Conservation (phyloP, 1,284 basidiomycete species). For the Singerocomus rubriflavus region DNA sequence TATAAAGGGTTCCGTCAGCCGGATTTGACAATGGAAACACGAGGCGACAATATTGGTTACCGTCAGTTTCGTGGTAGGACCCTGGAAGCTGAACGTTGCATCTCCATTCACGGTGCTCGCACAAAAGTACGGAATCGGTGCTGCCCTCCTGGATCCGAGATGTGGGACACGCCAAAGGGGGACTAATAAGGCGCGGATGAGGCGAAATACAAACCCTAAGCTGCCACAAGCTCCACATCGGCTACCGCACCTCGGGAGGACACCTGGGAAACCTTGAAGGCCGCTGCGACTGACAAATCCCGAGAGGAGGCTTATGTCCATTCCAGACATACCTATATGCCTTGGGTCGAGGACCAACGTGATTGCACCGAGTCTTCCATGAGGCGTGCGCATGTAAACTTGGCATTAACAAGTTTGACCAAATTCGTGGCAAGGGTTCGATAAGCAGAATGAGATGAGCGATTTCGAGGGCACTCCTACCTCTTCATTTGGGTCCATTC, state of each 20-base stretch:
- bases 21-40: conserved; percentile 24
- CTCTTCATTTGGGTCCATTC: background rate
- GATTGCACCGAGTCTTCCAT: conserved; percentile 1
- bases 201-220: background rate
- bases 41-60: conserved; percentile 21
- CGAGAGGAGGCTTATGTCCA: background rate
- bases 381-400: conserved; percentile 16
- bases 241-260: background rate
- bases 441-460: background rate
- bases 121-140: conserved; percentile 1
- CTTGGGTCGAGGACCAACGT: conserved; percentile 1
- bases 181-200: background rate
- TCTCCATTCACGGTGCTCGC: conserved; percentile 8
- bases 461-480: background rate
- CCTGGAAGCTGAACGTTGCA: background rate
- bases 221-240: conserved; percentile 1
- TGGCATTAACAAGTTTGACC: background rate
- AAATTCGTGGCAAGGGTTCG: background rate
- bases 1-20: conserved; percentile 18
- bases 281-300: background rate
- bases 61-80: conserved; percentile 6
- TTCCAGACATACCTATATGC: background rate
- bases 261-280: background rate
- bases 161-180: background rate
- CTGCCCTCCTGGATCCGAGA: conserved; percentile 17